phyloP scores from a whole-genome alignment of 176 grass and related monocot genomes.

The Oryza brachyantha region DNA sequence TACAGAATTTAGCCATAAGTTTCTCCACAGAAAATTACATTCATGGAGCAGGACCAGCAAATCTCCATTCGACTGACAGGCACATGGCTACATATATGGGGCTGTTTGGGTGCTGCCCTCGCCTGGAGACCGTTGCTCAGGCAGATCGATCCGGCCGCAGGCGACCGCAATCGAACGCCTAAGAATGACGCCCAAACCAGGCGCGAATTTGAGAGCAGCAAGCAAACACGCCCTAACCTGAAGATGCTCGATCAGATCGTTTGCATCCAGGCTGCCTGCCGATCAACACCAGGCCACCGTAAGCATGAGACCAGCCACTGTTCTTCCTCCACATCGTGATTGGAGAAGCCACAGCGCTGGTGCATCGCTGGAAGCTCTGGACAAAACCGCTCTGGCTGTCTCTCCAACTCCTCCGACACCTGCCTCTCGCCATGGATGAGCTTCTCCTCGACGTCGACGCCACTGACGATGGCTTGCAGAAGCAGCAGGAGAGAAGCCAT shows the following conservation, averaged over 20 bases:
- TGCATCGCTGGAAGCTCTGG: background rate
- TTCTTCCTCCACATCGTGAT: conserved; percentile 22
- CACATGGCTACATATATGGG: background rate
- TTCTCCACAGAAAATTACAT: background rate
- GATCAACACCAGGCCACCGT: conserved; percentile 34
- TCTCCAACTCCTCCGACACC: background rate
- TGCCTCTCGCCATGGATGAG: background rate
- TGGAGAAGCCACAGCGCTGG: background rate
- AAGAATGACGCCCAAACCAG: too few species aligned
- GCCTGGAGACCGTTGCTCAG: too few species aligned
- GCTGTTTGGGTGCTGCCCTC: background rate
- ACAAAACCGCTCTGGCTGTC: background rate
- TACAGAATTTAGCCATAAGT: background rate
- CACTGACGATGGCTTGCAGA: conserved; percentile 38
- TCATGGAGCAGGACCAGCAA: background rate
- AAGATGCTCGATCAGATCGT: conserved; percentile 33
- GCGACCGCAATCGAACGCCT: too few species aligned
- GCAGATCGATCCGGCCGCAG: too few species aligned
- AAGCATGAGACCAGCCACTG: conserved; percentile 48
- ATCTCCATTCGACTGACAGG: background rate
- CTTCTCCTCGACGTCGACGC: background rate
- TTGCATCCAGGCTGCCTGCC: conserved; percentile 45
- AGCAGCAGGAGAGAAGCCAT: conserved; percentile 76
- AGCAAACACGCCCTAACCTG: too few species aligned
- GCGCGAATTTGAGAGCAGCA: too few species aligned